These are phyloP conservation scores for Sapria himalayana DNA, from an alignment of 345 rosid genomes.

Conservation along the genomic window DNA sequence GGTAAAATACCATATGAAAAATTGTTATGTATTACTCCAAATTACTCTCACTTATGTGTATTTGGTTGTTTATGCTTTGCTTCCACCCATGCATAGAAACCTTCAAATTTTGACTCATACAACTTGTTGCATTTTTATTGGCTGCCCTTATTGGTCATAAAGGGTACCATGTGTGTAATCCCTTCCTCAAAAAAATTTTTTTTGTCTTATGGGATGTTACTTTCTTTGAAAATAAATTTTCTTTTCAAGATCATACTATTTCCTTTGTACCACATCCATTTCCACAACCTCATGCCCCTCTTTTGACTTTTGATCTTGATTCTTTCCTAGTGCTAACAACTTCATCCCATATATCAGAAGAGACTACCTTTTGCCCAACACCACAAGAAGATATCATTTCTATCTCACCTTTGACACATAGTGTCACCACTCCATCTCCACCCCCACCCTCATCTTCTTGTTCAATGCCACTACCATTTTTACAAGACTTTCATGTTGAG, in stretches of 20 bases:
- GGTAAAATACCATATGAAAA: background rate
- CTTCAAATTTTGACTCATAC: background rate
- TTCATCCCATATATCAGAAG: too few species aligned
- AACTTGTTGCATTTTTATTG: background rate
- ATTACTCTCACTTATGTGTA: background rate
- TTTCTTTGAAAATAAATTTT: background rate
- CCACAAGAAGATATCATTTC: background rate
- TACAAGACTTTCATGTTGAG: slow-evolving; percentile 2
- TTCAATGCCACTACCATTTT: background rate
- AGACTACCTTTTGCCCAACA: too few species aligned
- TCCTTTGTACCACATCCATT: background rate
- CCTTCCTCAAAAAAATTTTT: background rate
- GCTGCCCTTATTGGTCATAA: background rate
- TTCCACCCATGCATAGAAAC: background rate
- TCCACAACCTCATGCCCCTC: background rate
- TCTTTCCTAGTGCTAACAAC: too few species aligned
- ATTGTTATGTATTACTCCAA: background rate
- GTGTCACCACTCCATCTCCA: background rate
- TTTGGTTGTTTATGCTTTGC: slow-evolving; percentile 2
- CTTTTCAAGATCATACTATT: background rate
- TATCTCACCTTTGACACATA: background rate
- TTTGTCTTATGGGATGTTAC: background rate
- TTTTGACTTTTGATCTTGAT: too few species aligned
- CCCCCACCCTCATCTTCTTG: background rate
- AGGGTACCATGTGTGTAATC: background rate